Evolutionary conservation across 345 rosid genomes (phyloP).

Genomic region (Clausena lansium): DNA sequence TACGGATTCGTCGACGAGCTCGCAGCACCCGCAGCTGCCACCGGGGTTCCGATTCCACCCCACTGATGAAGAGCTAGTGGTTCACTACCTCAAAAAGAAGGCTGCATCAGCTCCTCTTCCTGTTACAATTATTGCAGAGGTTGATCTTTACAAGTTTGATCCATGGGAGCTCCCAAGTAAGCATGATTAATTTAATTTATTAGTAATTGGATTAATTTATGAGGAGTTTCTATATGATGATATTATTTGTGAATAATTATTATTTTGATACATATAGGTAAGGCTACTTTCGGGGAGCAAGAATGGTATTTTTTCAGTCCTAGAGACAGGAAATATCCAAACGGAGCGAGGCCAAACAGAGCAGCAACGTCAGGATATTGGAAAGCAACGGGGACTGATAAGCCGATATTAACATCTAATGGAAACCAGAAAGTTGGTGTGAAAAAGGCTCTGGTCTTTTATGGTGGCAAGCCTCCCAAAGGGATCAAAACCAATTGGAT

Average conservation of each 20-base stretch:
- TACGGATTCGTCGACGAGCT: slow-evolving; percentile 30
- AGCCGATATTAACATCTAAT: slow-evolving; percentile 36
- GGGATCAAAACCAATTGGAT: slow-evolving; percentile 56
- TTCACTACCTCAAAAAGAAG: slow-evolving; percentile 50
- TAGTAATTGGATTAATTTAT: background rate
- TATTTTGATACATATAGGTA: slow-evolving; percentile 21
- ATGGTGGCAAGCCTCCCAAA: slow-evolving; percentile 53
- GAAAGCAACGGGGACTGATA: slow-evolving; percentile 59
- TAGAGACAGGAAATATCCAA: slow-evolving; percentile 50
- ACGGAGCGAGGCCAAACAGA: slow-evolving; percentile 52
- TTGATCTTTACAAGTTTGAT: slow-evolving; percentile 52
- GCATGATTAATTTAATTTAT: background rate
- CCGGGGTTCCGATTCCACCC: slow-evolving; percentile 62
- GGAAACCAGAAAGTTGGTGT: slow-evolving; percentile 49
- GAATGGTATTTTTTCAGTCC: slow-evolving; percentile 60
- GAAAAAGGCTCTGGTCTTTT: slow-evolving; percentile 50
- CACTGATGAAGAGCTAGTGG: slow-evolving; percentile 50
- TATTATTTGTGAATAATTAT: background rate
- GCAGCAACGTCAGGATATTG: slow-evolving; percentile 60
- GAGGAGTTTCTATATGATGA: background rate
- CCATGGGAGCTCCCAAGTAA: slow-evolving; percentile 58
- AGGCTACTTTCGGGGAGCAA: slow-evolving; percentile 52
- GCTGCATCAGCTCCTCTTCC: slow-evolving; percentile 42
- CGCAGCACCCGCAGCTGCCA: slow-evolving; percentile 39
- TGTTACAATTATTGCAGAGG: slow-evolving; percentile 46